A percentile compares a stretch with the other conserved stretches of the same genome.
phyloP scores from a whole-genome alignment of 257 asterid genomes.

The Jasminum sambac region DNA sequence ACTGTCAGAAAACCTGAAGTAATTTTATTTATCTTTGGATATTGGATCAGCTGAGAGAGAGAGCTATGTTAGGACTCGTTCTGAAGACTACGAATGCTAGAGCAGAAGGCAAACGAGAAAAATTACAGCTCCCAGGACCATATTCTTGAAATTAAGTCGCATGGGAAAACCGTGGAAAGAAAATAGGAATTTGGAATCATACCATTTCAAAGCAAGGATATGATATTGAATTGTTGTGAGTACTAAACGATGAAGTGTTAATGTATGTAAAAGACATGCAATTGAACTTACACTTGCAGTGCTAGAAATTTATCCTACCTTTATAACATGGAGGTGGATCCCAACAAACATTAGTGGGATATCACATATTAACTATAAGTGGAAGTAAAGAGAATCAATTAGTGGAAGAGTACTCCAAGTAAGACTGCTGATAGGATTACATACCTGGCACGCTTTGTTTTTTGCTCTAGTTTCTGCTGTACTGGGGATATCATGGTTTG shows the following conservation, averaged over 20 bases:
- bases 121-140: background rate
- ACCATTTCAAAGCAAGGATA: constrained; percentile 1
- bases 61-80: background rate
- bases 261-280: background rate
- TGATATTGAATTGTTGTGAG: background rate
- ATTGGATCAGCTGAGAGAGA: background rate
- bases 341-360: background rate
- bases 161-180: background rate
- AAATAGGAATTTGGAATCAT: background rate
- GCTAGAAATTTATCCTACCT: background rate
- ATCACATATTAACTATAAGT: background rate
- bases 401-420: constrained; percentile 2
- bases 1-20: background rate
- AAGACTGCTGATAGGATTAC: constrained; percentile 20
- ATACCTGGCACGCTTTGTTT: constrained; percentile 94
- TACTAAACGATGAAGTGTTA: background rate
- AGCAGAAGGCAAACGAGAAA: constrained; percentile 1
- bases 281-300: background rate
- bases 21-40: background rate
- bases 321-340: background rate
- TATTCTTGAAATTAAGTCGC: background rate
- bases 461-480: constrained; percentile 99
- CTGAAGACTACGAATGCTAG: background rate
- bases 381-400: constrained; percentile 10
- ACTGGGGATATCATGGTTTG: constrained; percentile 96